A percentile compares a stretch with the other conserved stretches of the same genome.
These are phyloP conservation scores for Fusarium veterinarium DNA, from an alignment of 2,329 filamentous ascomycete genomes.

Conservation along the genomic window DNA sequence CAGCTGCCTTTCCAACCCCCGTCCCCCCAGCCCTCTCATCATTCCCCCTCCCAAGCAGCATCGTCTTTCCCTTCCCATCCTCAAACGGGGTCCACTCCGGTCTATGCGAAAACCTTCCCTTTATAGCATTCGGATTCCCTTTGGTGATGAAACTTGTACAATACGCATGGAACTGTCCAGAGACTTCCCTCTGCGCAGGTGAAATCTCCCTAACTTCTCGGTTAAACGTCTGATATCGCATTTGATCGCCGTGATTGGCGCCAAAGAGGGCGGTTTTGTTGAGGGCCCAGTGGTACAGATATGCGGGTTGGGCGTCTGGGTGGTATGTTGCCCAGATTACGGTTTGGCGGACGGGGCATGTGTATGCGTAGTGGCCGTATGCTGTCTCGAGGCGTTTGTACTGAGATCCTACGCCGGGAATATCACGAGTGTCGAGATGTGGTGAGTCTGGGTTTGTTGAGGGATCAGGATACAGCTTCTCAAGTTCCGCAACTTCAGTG, in stretches of 20 bases:
- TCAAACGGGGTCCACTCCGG: constrained; percentile 43
- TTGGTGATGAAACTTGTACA: constrained; percentile 40
- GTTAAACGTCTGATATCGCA: constrained; percentile 53
- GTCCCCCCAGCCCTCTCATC: constrained; percentile 59
- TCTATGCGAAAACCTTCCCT: constrained; percentile 37
- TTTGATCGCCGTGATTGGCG: constrained; percentile 42
- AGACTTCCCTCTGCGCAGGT: constrained; percentile 39
- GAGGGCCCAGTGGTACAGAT: constrained; percentile 47
- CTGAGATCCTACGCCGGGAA: constrained; percentile 29
- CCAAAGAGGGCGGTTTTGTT: constrained; percentile 42
- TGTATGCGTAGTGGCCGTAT: constrained; percentile 41
- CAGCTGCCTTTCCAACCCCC: constrained; percentile 51
- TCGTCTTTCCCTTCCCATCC: constrained; percentile 47
- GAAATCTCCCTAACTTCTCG: constrained; percentile 52
- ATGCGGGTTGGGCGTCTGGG: constrained; percentile 40
- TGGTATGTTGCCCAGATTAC: constrained; percentile 38
- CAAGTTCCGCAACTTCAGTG: constrained; percentile 25
- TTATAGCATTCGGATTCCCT: constrained; percentile 35
- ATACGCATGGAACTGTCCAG: constrained; percentile 38
- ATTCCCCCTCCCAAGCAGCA: constrained; percentile 61
- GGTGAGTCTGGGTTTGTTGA: constrained; percentile 27
- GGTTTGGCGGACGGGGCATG: constrained; percentile 39
- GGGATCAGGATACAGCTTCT: constrained; percentile 38
- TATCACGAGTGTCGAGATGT: constrained; percentile 27
- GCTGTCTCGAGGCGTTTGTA: constrained; percentile 39